Evolutionary conservation across 1,284 basidiomycete genomes (phyloP).

Genomic region (Ganoderma leucocontextum): DNA sequence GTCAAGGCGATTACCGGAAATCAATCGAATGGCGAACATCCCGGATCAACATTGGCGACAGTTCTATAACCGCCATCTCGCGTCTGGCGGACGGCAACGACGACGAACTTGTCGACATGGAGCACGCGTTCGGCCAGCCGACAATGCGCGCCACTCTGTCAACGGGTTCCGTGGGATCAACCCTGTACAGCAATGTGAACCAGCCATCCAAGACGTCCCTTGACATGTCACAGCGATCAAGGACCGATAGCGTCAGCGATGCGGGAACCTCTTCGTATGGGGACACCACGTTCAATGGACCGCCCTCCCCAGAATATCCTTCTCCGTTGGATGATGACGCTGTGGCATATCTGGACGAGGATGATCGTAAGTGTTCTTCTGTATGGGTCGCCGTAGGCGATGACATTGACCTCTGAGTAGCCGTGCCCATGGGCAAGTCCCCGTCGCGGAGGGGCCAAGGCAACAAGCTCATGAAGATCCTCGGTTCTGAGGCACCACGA

Average conservation of each 20-base stretch:
- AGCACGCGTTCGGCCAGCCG: slow-evolving; percentile 53
- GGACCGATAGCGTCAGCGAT: slow-evolving; percentile 37
- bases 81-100: slow-evolving; percentile 46
- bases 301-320: slow-evolving; percentile 26
- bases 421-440: slow-evolving; percentile 40
- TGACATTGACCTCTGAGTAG: slow-evolving; percentile 14
- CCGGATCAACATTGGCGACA: slow-evolving; percentile 65
- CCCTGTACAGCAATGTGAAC: slow-evolving; percentile 36
- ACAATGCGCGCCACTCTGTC: slow-evolving; percentile 35
- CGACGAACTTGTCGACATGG: slow-evolving; percentile 68
- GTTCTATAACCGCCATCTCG: slow-evolving; percentile 47
- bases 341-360: slow-evolving; percentile 43
- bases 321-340: slow-evolving; percentile 38
- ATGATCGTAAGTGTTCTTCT: slow-evolving; percentile 43
- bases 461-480: slow-evolving; percentile 76
- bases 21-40: slow-evolving; percentile 80
- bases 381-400: no score
- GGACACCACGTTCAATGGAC: slow-evolving; percentile 35
- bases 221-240: slow-evolving; percentile 37
- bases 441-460: slow-evolving; percentile 46
- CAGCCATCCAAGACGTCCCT: slow-evolving; percentile 40
- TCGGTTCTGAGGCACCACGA: slow-evolving; percentile 75
- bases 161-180: slow-evolving; percentile 28
- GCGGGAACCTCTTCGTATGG: slow-evolving; percentile 39
- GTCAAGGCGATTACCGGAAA: slow-evolving; percentile 70